A percentile compares a stretch with the other conserved stretches of the same genome.
These are phyloP conservation scores for Hypoxylon sp. DNA, from an alignment of 2,329 filamentous ascomycete species.

Conservation along the genomic window DNA sequence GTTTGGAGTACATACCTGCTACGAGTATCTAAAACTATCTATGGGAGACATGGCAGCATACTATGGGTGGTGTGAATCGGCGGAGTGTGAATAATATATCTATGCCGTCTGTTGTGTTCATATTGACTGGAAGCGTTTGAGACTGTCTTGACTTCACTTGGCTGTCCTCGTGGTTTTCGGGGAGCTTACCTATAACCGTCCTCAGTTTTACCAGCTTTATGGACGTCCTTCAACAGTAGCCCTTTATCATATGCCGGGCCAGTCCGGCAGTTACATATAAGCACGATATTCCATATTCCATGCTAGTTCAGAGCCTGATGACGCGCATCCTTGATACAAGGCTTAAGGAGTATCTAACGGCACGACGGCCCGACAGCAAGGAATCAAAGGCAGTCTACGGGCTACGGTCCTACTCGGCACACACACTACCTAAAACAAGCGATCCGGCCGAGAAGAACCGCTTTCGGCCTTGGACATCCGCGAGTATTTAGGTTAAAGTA, in stretches of 20 bases:
- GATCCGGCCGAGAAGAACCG: neutral
- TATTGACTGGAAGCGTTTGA: neutral
- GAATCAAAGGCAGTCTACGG: too few species aligned
- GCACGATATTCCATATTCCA: neutral
- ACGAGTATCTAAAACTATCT: neutral
- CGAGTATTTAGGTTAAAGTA: neutral
- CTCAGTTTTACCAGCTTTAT: too few species aligned
- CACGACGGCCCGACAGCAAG: neutral
- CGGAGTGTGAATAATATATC: constrained; percentile 1
- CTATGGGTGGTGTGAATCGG: neutral
- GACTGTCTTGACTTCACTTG: neutral
- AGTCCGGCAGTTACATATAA: neutral
- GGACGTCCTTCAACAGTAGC: too few species aligned
- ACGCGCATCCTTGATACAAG: neutral
- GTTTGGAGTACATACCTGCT: constrained; percentile 9
- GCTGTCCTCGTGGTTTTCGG: neutral
- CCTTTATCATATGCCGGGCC: neutral
- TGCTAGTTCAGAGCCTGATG: neutral
- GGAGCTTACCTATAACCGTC: neutral
- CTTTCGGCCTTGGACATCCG: neutral
- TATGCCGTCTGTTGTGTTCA: neutral
- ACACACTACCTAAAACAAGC: neutral
- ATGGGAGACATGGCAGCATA: neutral
- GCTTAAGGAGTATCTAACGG: neutral
- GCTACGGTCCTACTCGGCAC: neutral